phyloP scores from a whole-genome alignment of 192 early-diverging fungal species.

The Backusella australiensis region DNA sequence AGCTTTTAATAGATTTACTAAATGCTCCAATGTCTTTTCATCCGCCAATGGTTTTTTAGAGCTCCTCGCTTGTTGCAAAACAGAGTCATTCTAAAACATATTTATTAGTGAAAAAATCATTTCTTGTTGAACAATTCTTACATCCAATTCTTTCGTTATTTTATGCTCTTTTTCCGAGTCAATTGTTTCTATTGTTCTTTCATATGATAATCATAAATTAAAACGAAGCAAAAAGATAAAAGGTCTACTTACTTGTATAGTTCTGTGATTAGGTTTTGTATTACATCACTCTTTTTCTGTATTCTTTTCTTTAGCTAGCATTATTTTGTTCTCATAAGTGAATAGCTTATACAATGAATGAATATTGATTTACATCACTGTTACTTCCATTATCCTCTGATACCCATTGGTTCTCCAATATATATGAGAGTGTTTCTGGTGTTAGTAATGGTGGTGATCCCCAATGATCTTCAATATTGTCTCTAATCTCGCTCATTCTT shows the following conservation, averaged over 20 bases:
- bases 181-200: neutral
- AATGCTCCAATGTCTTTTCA: neutral
- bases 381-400: neutral
- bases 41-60: neutral
- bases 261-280: neutral
- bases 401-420: slow-evolving; percentile 17
- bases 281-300: neutral
- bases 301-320: neutral
- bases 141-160: neutral
- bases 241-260: neutral
- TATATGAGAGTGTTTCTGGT: neutral
- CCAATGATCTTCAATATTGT: slow-evolving; percentile 69
- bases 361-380: neutral
- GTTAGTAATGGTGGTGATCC: slow-evolving; percentile 15
- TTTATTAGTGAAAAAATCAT: neutral
- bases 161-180: neutral
- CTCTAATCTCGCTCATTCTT: slow-evolving; percentile 56
- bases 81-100: neutral
- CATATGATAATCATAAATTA: neutral
- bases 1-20: neutral
- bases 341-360: too few species aligned
- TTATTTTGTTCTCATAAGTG: neutral
- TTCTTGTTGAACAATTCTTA: neutral
- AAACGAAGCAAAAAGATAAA: neutral
- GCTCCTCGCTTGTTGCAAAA: neutral